Conservation (phyloP, 164 flowering plant species). For the Macadamia integrifolia region DNA sequence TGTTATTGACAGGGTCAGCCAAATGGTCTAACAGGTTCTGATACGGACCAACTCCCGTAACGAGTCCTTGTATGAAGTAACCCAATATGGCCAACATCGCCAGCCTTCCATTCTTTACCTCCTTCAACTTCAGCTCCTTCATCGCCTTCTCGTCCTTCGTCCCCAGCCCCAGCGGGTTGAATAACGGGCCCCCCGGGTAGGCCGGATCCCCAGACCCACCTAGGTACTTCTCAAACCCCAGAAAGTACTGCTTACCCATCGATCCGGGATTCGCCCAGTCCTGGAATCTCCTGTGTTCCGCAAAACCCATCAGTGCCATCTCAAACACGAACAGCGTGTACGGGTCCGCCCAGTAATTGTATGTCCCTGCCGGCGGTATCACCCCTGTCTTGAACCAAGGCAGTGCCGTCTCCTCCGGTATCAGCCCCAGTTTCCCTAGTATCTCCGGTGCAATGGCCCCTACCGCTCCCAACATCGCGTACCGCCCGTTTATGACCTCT, state of each 20-base stretch:
- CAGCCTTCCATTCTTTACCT: conserved; percentile 92
- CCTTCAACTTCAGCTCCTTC: conserved; percentile 89
- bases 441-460: conserved; percentile 80
- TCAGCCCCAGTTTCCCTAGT: conserved; percentile 62
- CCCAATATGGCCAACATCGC: conserved; percentile 96
- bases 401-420: conserved; percentile 79
- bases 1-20: conserved; percentile 93
- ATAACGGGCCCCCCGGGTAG: conserved; percentile 74
- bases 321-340: conserved; percentile 87
- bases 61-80: conserved; percentile 71
- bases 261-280: conserved; percentile 85
- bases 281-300: conserved; percentile 91
- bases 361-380: conserved; percentile 84
- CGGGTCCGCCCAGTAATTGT: conserved; percentile 83
- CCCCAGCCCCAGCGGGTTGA: conserved; percentile 84
- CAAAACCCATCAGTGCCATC: conserved; percentile 96
- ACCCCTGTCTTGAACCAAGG: conserved; percentile 96
- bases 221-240: conserved; percentile 72
- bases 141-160: conserved; percentile 78
- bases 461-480: conserved; percentile 76
- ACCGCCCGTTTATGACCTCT: conserved; percentile 86
- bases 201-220: conserved; percentile 74
- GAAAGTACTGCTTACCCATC: conserved; percentile 84
- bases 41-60: conserved; percentile 89
- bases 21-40: conserved; percentile 94